phyloP scores from a whole-genome alignment of 768 basidiomycete species.

The Lyophyllum atratum region DNA sequence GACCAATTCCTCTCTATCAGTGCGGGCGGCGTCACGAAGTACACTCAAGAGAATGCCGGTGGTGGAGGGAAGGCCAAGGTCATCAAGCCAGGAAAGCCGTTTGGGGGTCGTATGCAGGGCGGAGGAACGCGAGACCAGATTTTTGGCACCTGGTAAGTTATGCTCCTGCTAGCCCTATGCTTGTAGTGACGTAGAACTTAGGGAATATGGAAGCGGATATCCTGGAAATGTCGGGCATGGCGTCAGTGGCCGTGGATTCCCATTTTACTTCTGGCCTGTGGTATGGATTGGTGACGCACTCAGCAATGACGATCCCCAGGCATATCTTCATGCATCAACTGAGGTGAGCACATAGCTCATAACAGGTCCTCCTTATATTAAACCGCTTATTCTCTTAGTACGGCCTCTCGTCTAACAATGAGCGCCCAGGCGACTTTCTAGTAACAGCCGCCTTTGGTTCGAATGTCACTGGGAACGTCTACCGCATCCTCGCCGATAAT shows the following conservation, averaged over 20 bases:
- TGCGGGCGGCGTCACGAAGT: too few relatives aligned
- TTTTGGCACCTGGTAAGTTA: conserved; percentile 7
- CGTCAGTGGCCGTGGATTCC: conserved; percentile 8
- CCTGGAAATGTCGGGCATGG: conserved; percentile 7
- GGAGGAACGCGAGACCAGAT: conserved; percentile 5
- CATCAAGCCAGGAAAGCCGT: conserved; percentile 4
- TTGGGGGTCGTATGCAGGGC: conserved; percentile 12
- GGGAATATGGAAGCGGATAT: conserved; percentile 14
- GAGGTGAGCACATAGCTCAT: not conserved
- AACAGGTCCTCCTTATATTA: not conserved
- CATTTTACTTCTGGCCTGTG: conserved; percentile 16
- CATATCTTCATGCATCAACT: conserved; percentile 3
- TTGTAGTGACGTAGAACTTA: not conserved
- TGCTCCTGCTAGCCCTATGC: not conserved
- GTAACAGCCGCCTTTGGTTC: conserved; percentile 3
- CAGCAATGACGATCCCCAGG: not conserved
- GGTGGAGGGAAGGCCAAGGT: conserved; percentile 8
- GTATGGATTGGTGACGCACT: not conserved
- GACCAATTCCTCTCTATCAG: too few relatives aligned
- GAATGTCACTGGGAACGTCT: not conserved
- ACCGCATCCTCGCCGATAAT: conserved; percentile 9
- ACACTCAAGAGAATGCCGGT: not conserved
- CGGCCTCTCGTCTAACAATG: conserved; percentile 7
- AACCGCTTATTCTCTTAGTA: not conserved
- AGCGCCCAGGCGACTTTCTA: conserved; percentile 10